Evolutionary conservation across 805 yeast species (phyloP).

Genomic region (Candida piceae): DNA sequence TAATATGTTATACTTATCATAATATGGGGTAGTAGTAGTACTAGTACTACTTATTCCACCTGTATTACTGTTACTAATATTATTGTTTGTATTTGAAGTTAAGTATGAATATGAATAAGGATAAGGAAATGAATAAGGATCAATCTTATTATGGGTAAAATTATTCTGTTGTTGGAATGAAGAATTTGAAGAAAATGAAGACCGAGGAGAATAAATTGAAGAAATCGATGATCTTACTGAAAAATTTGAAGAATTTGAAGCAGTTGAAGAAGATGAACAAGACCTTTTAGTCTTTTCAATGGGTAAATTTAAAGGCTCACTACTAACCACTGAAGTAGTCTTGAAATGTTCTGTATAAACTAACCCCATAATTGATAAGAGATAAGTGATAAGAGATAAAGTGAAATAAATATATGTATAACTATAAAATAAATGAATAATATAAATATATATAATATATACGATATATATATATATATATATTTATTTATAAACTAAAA

Average conservation of each 20-base stretch:
- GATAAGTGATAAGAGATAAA: background rate
- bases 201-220: slow-evolving; percentile 11
- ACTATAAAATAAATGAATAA: too few species aligned
- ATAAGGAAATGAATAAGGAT: slow-evolving; percentile 1
- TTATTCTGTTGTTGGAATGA: background rate
- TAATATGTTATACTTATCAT: slow-evolving; percentile 1
- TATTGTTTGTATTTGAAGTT: too few species aligned
- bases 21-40: background rate
- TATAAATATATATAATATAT: background rate
- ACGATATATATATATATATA: too few species aligned
- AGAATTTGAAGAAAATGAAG: slow-evolving; percentile 6
- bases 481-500: too few species aligned
- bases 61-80: too few species aligned
- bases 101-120: too few species aligned
- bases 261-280: slow-evolving; percentile 5
- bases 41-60: background rate
- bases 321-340: slow-evolving; percentile 12
- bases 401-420: background rate
- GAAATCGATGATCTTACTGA: slow-evolving; percentile 14
- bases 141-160: background rate
- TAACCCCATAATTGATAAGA: slow-evolving; percentile 20
- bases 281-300: background rate
- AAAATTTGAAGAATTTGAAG: slow-evolving; percentile 6
- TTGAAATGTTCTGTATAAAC: slow-evolving; percentile 27
- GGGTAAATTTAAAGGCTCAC: too few species aligned